Evolutionary conservation across 169 alveolate genomes (phyloP).

Genomic region (Plasmodium adleri): DNA sequence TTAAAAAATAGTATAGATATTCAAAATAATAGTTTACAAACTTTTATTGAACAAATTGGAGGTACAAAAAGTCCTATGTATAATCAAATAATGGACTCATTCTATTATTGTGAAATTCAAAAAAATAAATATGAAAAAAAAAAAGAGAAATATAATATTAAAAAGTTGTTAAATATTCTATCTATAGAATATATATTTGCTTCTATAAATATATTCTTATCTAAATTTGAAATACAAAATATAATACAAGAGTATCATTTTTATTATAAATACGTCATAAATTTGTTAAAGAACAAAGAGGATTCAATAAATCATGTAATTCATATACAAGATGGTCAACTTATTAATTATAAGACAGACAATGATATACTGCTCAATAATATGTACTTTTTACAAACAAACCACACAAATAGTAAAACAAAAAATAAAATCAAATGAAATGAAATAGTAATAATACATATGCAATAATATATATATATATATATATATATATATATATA

Average conservation of each 20-base stretch:
- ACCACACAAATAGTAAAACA: constrained; percentile 9
- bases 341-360: constrained; percentile 47
- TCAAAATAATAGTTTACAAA: constrained; percentile 59
- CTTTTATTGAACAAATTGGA: constrained; percentile 68
- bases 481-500: too few relatives aligned
- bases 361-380: constrained; percentile 58
- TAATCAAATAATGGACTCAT: constrained; percentile 66
- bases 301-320: constrained; percentile 1
- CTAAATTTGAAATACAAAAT: constrained; percentile 75
- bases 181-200: constrained; percentile 75
- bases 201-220: constrained; percentile 63
- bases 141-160: constrained; percentile 69
- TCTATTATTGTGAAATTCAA: constrained; percentile 76
- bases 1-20: constrained; percentile 36
- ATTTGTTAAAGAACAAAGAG: neutral
- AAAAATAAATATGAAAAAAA: constrained; percentile 52
- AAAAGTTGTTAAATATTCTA: constrained; percentile 44
- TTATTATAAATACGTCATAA: constrained; percentile 66
- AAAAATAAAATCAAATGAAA: too few relatives aligned
- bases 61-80: constrained; percentile 41
- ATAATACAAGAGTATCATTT: constrained; percentile 75
- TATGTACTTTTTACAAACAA: constrained; percentile 11
- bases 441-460: too few relatives aligned
- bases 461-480: too few relatives aligned
- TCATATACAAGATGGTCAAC: constrained; percentile 17